Evolutionary conservation across 495 filamentous ascomycete genomes (phyloP), one percentile per base, ranked within the genome.

Genomic region (Letharia lupina): DNA sequence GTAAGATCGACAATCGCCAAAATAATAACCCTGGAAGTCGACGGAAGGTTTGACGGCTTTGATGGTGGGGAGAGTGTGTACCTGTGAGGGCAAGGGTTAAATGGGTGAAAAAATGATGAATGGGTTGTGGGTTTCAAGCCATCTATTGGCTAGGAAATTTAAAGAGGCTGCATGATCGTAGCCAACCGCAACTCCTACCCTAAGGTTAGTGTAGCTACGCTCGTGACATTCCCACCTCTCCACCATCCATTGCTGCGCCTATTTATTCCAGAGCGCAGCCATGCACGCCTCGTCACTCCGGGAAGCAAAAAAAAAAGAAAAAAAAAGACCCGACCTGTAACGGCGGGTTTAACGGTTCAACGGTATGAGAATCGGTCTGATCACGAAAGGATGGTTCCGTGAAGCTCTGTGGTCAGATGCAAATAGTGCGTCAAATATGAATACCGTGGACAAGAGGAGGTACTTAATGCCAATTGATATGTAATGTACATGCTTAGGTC

Each of bases 1-100:
- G 66, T 48, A 47, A 40, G 61, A 67, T 64, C 54, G 61, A 59
- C 45, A 37, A 50, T 54, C 41, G 66, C 23, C 5, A 54, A 42
- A 42, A 52, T 40, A 57, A 37, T 63, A 54, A 47, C 31, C 23
- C n/a, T 45, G 39, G 45, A 18, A 47, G 2, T 6, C 1, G 45
- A 47, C 45, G 45, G 45, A 47, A 47, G 20, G 20, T 47, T n/a
- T 52, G 9, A 52, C n/a, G 48, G 48, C 48, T 13, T 13, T 52
- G 48, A 52, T 52, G n/a, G 48, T 28, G 48, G 48, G 10, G 48
- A 28, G 40, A 9, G 48, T 23, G 48, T 28, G 48, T 28, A 52
- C n/a, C 48, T 52, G 48, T 28, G 48, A 28, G 11, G n/a, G 23
- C n/a, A 12, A 28, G 23, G 23, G 48, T 28, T 0, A 2, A 28